Percentiles rank a stretch among this genome's conserved stretches.
Conservation (phyloP, 257 asterid species). For the Solanum pinnatisectum region DNA sequence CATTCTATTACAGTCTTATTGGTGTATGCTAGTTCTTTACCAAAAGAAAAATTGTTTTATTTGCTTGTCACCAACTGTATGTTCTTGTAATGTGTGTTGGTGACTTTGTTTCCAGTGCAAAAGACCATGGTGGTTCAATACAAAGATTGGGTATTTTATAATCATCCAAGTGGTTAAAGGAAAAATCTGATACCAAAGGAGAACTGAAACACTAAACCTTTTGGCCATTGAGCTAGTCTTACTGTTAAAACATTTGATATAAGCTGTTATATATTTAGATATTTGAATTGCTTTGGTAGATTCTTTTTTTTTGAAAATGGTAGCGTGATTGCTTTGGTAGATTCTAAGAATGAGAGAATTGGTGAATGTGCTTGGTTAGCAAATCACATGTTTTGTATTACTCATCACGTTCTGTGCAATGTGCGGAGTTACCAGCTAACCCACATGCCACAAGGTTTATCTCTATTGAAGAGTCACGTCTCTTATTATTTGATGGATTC, state of each 20-base stretch:
- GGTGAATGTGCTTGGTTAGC: not conserved
- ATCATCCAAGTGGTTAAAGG: not conserved
- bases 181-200: not conserved
- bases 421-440: not conserved
- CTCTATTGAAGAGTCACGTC: not conserved
- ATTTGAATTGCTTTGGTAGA: not conserved
- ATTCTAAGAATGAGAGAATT: not conserved
- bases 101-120: not conserved
- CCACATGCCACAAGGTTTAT: not conserved
- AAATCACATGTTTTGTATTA: not conserved
- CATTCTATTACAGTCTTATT: not conserved
- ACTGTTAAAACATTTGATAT: not conserved
- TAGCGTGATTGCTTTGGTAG: not conserved
- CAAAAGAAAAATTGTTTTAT: not conserved
- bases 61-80: not conserved
- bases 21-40: not conserved
- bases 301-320: not conserved
- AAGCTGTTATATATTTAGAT: not conserved
- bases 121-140: not conserved
- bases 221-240: not conserved
- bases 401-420: not conserved
- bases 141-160: not conserved
- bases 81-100: not conserved
- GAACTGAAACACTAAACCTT: not conserved
- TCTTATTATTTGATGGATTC: not conserved